Base-by-base conservation (phyloP, 768 basidiomycete species). In the Hygrocybe punicea region DNA sequence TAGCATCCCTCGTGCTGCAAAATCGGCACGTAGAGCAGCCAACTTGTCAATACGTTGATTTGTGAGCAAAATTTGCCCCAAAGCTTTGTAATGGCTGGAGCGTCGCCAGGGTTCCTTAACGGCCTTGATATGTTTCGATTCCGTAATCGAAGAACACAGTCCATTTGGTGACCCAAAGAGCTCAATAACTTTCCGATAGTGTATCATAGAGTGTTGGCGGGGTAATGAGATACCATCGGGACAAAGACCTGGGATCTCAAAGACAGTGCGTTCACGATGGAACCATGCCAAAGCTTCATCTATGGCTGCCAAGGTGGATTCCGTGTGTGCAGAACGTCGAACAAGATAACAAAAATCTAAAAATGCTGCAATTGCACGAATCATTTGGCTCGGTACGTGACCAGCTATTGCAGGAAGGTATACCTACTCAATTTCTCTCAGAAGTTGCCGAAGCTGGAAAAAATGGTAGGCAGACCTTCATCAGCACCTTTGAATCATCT, bases 271-370 rank as follows among this genome's bases (percentile, higher is more conserved):
- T 13, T 64, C 16, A 14, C 19, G 14, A 42, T 42, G 40, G 40
- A 42, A 42, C 16, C 10, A 10, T 14, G 14, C 40, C 14, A 42
- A 19, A 14, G 40, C 40, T 16, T 42, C 40, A 42, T 42, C 19
- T 14, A 42, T 14, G 19, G 51, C 21, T 2, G 6, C 29, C 1
- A 67, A 29, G 7, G 56, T 57, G 5, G 25, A 36, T 35, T 55
- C 53, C 6, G 53, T 53, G 40, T 62, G 54, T 14, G 57, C 51
- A 13, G 50, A 37, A 3, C 61, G 64, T 14, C 58, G 58, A 11
- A 62, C 62, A 6, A 71, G 58, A 55, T 63, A 48, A 45, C 67
- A 68, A 25, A 66, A 68, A 13, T 68, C 64, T 2, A 68, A 52
- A 37, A 67, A 68, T 7, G 61, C 47, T 4, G 47, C 25, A 10